Evolutionary conservation across 768 basidiomycete genomes (phyloP).

Genomic region (Artomyces pyxidatus): DNA sequence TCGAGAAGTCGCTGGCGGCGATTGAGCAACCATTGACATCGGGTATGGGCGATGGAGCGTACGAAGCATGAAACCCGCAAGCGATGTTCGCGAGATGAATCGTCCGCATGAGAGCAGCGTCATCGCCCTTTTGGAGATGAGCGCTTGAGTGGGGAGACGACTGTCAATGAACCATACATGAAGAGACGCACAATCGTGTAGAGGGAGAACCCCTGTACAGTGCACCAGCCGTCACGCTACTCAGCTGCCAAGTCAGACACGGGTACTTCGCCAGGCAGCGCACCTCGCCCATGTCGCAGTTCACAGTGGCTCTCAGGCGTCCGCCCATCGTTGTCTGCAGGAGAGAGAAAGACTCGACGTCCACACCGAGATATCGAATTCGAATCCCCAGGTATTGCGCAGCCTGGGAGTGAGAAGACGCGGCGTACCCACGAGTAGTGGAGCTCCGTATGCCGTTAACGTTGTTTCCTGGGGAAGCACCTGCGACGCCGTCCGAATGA

Average conservation of each 20-base stretch:
- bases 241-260: not conserved
- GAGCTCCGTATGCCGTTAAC: too few relatives aligned
- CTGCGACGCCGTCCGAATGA: too few relatives aligned
- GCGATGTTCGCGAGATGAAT: conserved; percentile 41
- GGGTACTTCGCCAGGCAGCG: too few relatives aligned
- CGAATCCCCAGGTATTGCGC: too few relatives aligned
- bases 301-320: conserved; percentile 21
- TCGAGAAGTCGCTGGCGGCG: conserved; percentile 44
- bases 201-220: conserved; percentile 21
- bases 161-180: too few relatives aligned
- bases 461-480: too few relatives aligned
- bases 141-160: not conserved
- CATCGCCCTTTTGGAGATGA: conserved; percentile 19
- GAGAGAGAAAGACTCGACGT: too few relatives aligned
- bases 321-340: not conserved
- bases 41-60: not conserved
- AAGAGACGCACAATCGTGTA: conserved; percentile 19
- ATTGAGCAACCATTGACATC: not conserved
- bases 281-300: conserved; percentile 28
- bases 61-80: conserved; percentile 66
- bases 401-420: not conserved
- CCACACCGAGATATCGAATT: too few relatives aligned
- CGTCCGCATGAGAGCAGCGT: conserved; percentile 25
- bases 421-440: too few relatives aligned
- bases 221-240: not conserved